Conservation (phyloP, 2,329 filamentous ascomycete genomes). For the Neocucurbitaria cava region DNA sequence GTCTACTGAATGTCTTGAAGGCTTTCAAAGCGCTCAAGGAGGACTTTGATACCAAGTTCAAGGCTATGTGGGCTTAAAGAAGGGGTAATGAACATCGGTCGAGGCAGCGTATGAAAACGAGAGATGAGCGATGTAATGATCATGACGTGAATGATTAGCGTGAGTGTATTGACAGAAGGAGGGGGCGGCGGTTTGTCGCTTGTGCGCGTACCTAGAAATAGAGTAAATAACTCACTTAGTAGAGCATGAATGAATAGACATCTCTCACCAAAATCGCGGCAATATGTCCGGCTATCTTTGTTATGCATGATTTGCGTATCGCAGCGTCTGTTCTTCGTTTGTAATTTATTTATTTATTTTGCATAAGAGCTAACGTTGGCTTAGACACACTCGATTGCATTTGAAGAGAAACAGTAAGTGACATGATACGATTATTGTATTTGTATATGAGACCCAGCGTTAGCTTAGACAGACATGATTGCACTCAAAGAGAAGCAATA, state of each 20-base stretch:
- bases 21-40: constrained; percentile 65
- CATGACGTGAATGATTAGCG: neutral
- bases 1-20: constrained; percentile 63
- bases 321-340: too few relatives aligned
- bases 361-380: too few relatives aligned
- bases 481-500: too few relatives aligned
- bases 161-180: neutral
- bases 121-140: neutral
- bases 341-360: too few relatives aligned
- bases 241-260: neutral
- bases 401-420: too few relatives aligned
- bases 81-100: neutral
- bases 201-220: neutral
- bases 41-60: constrained; percentile 71
- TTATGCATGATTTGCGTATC: too few relatives aligned
- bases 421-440: too few relatives aligned
- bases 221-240: neutral
- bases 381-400: too few relatives aligned
- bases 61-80: constrained; percentile 63
- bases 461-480: too few relatives aligned
- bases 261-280: neutral
- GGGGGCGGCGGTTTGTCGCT: neutral
- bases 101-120: neutral
- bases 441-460: too few relatives aligned
- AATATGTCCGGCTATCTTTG: neutral